Percentiles rank a stretch among this genome's conserved stretches.
Conservation (phyloP, 2,329 filamentous ascomycete species). For the Ophiostoma ulmi region DNA sequence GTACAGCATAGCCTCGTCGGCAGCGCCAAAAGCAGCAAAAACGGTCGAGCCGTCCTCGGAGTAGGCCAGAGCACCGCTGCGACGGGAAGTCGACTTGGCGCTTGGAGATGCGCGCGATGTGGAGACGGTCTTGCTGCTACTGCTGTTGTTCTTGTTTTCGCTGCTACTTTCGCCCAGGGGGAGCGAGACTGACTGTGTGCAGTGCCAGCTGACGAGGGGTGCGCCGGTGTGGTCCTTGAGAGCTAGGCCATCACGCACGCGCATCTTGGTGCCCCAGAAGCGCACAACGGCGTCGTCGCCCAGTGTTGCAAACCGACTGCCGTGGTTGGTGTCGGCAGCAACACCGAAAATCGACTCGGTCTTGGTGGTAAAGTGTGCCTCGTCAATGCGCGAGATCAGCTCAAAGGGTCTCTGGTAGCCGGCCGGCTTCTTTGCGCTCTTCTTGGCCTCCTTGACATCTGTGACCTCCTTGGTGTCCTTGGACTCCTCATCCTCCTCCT, state of each 20-base stretch:
- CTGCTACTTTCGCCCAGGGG: slow-evolving; percentile 21
- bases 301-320: slow-evolving; percentile 73
- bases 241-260: slow-evolving; percentile 62
- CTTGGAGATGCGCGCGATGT: slow-evolving; percentile 19
- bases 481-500: not conserved
- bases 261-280: slow-evolving; percentile 72
- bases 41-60: slow-evolving; percentile 80
- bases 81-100: slow-evolving; percentile 32
- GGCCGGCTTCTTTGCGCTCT: slow-evolving; percentile 1
- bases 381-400: slow-evolving; percentile 75
- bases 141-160: not conserved
- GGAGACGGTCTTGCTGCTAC: not conserved
- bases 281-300: slow-evolving; percentile 74
- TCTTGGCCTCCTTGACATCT: not conserved
- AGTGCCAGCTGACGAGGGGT: slow-evolving; percentile 69
- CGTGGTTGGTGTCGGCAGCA: slow-evolving; percentile 58
- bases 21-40: slow-evolving; percentile 59
- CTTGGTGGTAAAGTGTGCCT: slow-evolving; percentile 62
- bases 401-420: slow-evolving; percentile 49
- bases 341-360: slow-evolving; percentile 65
- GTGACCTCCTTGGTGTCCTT: not conserved
- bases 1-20: slow-evolving; percentile 60
- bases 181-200: slow-evolving; percentile 53
- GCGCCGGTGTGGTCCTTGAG: slow-evolving; percentile 52
- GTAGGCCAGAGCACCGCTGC: slow-evolving; percentile 66